Base-by-base conservation (phyloP, 1,284 basidiomycete species). In the Marasmius fiardii region DNA sequence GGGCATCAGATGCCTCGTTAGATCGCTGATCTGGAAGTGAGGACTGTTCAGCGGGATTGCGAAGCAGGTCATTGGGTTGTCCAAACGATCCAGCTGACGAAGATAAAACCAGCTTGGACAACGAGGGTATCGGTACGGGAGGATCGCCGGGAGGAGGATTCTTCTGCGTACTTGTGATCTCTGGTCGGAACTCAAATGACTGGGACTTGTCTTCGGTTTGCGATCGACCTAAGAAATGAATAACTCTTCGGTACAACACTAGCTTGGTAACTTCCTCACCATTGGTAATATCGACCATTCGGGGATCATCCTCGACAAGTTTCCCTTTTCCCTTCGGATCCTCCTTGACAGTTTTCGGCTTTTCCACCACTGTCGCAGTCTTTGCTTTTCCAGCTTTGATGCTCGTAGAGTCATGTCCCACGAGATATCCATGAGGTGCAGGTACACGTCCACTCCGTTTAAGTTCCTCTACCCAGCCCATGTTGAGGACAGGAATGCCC, bases 401-500 rank as follows among this genome's bases (percentile, higher is more conserved):
- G 58, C 37, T 61, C 47, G 39, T 58, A 57, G 24, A 54, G 53
- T 28, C 60, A 49, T 56, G 59, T 54, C 55, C 63, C 33, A 55
- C 70, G 8, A 72, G 43, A 61, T 69, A 71, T 14, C 62, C 60
- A 2, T 63, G 50, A 0, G 63, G 57, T 21, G 52, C 11, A 2
- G 76, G 78, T 47, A 88, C 66, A 4, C 47, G 51, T 0, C 85
- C 86, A 0, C 65, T 72, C 34, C 61, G 69, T 14, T 77, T 80
- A 56, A 88, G 77, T 1, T 70, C 68, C 5, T 72, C 73, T n/a
- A 93, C 65, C 86, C 88, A 92, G 10, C 68, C 67, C 69, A 86
- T 72, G 45, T 76, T 75, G 12, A 90, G 74, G 14, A 88, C 78
- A 0, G 83, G 80, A 6, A 85, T 79, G 4, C 73, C 73, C 90